phyloP scores from a whole-genome alignment of 306 rosid species.

The Trifolium subterraneum region DNA sequence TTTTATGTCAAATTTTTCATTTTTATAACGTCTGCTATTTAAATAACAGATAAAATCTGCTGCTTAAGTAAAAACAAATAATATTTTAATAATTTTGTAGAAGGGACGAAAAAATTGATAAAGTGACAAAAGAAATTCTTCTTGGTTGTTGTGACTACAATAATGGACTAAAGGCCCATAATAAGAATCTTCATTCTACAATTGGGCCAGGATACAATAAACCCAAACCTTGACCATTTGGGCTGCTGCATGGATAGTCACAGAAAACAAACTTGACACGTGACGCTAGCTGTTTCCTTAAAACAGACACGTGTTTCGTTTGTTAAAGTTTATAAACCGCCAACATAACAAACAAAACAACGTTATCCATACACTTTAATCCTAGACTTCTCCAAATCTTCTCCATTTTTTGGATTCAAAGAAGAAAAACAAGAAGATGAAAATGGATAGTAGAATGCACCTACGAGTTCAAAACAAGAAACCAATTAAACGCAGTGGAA shows the following conservation, averaged over 20 bases:
- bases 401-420: background rate
- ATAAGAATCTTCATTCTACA: background rate
- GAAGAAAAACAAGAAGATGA: background rate
- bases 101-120: too few relatives aligned
- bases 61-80: too few relatives aligned
- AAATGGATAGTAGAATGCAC: slow-evolving; percentile 52
- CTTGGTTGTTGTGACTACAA: too few relatives aligned
- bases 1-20: too few relatives aligned
- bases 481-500: slow-evolving; percentile 45
- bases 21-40: too few relatives aligned
- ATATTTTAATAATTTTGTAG: too few relatives aligned
- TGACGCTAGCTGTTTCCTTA: slow-evolving; percentile 18
- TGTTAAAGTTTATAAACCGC: slow-evolving; percentile 45
- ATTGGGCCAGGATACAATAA: background rate
- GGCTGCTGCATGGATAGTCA: background rate
- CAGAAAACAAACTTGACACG: slow-evolving; percentile 34
- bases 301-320: slow-evolving; percentile 41
- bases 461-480: slow-evolving; percentile 44
- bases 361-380: background rate
- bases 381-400: background rate
- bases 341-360: slow-evolving; percentile 16
- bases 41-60: too few relatives aligned
- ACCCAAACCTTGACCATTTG: background rate
- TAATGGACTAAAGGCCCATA: too few relatives aligned
- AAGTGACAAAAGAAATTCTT: too few relatives aligned